Percentiles rank a stretch among this genome's conserved stretches.
Conservation (phyloP, 257 asterid species). For the Solanum boliviense region DNA sequence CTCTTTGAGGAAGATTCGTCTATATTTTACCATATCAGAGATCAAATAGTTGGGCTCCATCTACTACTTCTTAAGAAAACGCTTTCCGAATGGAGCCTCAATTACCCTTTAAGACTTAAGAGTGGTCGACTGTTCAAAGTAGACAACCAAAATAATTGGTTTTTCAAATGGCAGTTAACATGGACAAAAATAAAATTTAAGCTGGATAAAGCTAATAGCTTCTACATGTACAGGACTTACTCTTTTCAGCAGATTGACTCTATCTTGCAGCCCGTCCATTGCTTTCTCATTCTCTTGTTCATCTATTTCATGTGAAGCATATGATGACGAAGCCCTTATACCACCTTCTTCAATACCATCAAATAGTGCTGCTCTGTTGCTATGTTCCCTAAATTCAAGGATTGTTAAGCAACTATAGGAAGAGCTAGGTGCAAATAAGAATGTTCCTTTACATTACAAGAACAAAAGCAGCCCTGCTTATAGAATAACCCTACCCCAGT, state of each 20-base stretch:
- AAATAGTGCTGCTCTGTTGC: conserved; percentile 68
- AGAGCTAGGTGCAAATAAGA: not conserved
- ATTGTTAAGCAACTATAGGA: not conserved
- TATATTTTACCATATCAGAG: not conserved
- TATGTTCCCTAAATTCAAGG: conserved; percentile 53
- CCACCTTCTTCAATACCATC: conserved; percentile 99
- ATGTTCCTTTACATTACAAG: not conserved
- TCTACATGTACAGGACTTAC: conserved; percentile 27
- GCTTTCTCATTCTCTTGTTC: conserved; percentile 88
- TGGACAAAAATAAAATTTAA: not conserved
- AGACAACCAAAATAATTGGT: not conserved
- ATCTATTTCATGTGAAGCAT: conserved; percentile 76
- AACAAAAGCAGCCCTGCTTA: not conserved
- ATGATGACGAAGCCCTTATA: conserved; percentile 70
- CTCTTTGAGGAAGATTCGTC: not conserved
- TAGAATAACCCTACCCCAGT: not conserved
- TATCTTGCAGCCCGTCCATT: conserved; percentile 73
- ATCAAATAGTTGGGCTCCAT: not conserved
- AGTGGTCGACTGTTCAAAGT: not conserved
- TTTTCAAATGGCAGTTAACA: not conserved
- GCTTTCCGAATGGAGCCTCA: not conserved
- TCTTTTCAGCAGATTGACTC: conserved; percentile 72
- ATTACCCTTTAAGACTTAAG: not conserved
- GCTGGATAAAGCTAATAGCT: not conserved
- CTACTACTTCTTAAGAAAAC: not conserved